Base-by-base conservation (phyloP, 441 rosid genomes). In the Bruguiera hainesii region DNA sequence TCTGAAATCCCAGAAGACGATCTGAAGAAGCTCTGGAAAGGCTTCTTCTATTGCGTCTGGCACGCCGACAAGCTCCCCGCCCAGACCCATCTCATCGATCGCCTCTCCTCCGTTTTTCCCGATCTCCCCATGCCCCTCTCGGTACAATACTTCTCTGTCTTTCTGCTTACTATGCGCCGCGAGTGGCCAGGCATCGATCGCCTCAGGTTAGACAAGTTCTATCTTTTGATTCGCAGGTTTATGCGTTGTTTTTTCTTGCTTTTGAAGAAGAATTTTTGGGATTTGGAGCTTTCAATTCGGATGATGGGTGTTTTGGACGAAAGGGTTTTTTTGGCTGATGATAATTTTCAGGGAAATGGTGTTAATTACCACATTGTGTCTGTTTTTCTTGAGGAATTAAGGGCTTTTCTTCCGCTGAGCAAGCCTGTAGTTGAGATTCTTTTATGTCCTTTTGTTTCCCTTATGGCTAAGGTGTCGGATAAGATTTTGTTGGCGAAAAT, bases 11-110 rank as follows among this genome's bases (percentile, higher is more conserved):
- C 88, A n/a, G 93, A 85, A 37, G 93, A 91, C 10, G 90, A 85
- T 51, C 84, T 92, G 89, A 87, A 80, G 86, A 87, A 84, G 86
- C 82, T 93, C 5, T 93, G 98, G 98, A 93, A 91, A 72, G 98
- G 97, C 16, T 85, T 93, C 59, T 93, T 93, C 82, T 93, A 87
- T 79, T 91, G 98, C 76, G 82, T 93, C 48, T 93, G 98, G 98
- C 98, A 91, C 73, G 83, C 98, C 48, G 98, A 93, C 68, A 91
- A 93, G 86, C 59, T 75, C 1, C 80, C 84, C 0, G 82, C 72
- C 63, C 98, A 93, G 76, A 62, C 88, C 16, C 82, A 85, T 7
- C 96, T 93, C 29, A 79, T 82, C 70, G 80, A 85, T 63, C 82
- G 83, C 61, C 84, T 93, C 77, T 78, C 90, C 50, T 72, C 87